Evolutionary conservation across 805 yeast genomes (phyloP).

Genomic region (Limtongia smithiae): DNA sequence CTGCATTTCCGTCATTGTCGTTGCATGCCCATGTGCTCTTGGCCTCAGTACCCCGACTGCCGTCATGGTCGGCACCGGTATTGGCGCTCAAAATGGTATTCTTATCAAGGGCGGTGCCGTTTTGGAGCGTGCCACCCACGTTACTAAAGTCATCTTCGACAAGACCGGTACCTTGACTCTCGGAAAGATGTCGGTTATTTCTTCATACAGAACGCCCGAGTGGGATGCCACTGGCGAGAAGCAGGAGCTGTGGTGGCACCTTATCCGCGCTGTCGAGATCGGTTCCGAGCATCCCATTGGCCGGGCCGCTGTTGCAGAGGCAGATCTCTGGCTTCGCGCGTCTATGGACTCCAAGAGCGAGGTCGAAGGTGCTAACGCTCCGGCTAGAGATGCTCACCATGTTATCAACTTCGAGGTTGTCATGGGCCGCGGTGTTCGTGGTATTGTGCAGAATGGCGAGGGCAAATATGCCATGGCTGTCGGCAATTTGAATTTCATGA

Average conservation of each 20-base stretch:
- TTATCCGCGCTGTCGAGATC: constrained; percentile 58
- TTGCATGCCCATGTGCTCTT: constrained; percentile 97
- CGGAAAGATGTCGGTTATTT: constrained; percentile 62
- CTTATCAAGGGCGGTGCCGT: constrained; percentile 90
- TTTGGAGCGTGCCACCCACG: constrained; percentile 64
- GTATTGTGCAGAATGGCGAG: constrained; percentile 25
- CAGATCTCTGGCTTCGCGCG: constrained; percentile 27
- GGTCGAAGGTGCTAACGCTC: not conserved
- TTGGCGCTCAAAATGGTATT: constrained; percentile 86
- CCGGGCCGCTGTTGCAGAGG: constrained; percentile 53
- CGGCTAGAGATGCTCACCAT: no score
- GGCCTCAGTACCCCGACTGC: constrained; percentile 99
- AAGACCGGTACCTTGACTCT: constrained; percentile 94
- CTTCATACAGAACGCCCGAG: constrained; percentile 4
- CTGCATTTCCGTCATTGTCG: constrained; percentile 88
- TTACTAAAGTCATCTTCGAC: constrained; percentile 75
- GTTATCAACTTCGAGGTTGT: constrained; percentile 31
- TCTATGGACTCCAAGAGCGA: not conserved
- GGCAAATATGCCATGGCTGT: constrained; percentile 42
- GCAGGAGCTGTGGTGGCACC: constrained; percentile 47
- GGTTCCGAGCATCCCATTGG: constrained; percentile 89
- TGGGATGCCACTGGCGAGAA: constrained; percentile 17
- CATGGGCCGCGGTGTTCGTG: constrained; percentile 39
- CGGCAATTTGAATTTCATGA: constrained; percentile 52
- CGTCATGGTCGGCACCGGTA: constrained; percentile 97